A percentile compares a stretch with the other conserved stretches of the same genome.
Conservation (phyloP, 1,284 basidiomycete genomes). For the Tilletia horrida region DNA sequence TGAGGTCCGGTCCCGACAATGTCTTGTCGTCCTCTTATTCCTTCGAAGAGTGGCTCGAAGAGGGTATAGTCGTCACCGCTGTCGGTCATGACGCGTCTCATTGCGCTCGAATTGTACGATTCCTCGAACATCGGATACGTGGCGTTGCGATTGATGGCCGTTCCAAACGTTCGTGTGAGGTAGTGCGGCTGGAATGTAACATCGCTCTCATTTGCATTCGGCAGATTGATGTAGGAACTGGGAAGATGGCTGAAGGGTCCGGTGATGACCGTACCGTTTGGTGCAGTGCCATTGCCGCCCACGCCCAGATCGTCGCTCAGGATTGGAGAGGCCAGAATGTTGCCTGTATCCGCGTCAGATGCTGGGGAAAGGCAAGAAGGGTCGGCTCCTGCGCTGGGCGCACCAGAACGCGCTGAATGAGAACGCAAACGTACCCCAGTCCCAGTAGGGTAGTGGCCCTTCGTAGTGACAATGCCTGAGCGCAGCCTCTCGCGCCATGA, state of each 20-base stretch:
- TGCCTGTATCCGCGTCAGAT: neutral
- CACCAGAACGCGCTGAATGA: no score
- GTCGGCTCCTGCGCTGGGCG: neutral
- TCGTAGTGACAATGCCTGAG: neutral
- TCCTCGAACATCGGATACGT: slow-evolving; percentile 13
- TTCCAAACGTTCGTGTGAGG: neutral
- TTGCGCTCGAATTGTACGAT: neutral
- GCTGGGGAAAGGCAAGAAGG: neutral
- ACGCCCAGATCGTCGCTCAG: slow-evolving; percentile 2
- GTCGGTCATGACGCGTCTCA: neutral
- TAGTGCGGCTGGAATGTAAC: neutral
- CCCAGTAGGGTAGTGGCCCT: slow-evolving; percentile 2
- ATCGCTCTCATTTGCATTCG: neutral
- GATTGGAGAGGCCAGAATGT: neutral
- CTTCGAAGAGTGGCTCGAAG: neutral
- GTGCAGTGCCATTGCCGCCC: slow-evolving; percentile 3
- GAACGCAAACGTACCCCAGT: neutral
- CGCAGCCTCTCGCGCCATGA: neutral
- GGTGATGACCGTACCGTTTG: neutral
- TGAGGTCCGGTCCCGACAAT: neutral
- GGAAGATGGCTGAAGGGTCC: neutral
- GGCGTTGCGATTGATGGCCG: neutral
- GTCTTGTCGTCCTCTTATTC: neutral
- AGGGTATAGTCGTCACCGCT: neutral
- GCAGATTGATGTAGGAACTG: neutral